Percentiles rank a stretch among this genome's conserved stretches.
Conservation (phyloP, 73 alveolate genomes). For the Stentor roeselii region DNA sequence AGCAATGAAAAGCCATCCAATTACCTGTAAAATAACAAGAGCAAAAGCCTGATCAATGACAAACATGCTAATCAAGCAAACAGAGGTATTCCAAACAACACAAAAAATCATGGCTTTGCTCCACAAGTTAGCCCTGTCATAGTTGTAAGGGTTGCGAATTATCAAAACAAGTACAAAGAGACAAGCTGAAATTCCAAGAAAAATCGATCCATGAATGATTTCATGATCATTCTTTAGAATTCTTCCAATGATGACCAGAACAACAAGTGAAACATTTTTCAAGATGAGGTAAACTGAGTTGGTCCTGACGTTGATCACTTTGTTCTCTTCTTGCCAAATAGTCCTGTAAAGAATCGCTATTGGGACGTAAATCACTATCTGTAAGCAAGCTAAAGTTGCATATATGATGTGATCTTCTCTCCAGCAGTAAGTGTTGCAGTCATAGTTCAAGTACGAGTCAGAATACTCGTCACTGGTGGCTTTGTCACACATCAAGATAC, state of each 20-base stretch:
- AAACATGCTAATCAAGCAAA: neutral
- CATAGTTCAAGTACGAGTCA: neutral
- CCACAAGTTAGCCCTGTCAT: neutral
- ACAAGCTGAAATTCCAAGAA: neutral
- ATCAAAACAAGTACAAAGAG: neutral
- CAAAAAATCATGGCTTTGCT: neutral
- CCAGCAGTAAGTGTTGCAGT: neutral
- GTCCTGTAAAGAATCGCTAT: neutral
- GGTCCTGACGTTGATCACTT: neutral
- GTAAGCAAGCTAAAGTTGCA: neutral
- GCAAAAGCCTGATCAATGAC: neutral
- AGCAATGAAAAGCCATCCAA: neutral
- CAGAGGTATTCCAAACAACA: neutral
- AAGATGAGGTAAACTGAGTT: neutral
- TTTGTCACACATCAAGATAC: neutral
- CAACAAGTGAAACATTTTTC: neutral
- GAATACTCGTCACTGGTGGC: neutral
- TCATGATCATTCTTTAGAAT: neutral
- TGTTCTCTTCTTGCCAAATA: neutral
- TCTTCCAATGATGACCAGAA: neutral
- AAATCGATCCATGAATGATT: neutral
- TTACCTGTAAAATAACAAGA: neutral
- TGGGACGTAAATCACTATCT: neutral
- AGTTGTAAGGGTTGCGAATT: neutral
- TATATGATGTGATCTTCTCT: neutral